Percentiles rank a stretch among this genome's conserved stretches.
These are phyloP conservation scores for Eutrema salsugineum DNA, from an alignment of 441 rosid species.

Conservation along the genomic window DNA sequence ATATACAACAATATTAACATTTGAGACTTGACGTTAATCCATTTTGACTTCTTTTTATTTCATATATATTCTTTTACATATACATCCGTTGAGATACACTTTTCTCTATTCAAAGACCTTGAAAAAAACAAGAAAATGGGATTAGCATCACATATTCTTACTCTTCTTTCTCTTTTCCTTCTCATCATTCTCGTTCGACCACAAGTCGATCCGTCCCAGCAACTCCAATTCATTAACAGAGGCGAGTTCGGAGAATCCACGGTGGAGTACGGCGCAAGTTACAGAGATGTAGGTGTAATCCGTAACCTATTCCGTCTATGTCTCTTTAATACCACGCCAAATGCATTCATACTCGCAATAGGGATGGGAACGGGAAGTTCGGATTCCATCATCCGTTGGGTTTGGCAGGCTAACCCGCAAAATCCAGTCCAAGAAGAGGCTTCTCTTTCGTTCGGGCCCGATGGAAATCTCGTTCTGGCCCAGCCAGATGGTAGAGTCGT, in stretches of 20 bases:
- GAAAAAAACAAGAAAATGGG: slow-evolving; percentile 13
- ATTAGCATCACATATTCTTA: slow-evolving; percentile 2
- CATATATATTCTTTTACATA: neutral
- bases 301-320: slow-evolving; percentile 47
- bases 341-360: slow-evolving; percentile 53
- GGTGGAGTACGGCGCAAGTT: slow-evolving; percentile 40
- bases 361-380: slow-evolving; percentile 44
- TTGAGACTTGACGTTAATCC: neutral
- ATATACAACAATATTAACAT: neutral
- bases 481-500: slow-evolving; percentile 47
- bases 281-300: slow-evolving; percentile 29
- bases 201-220: slow-evolving; percentile 37
- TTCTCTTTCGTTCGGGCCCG: slow-evolving; percentile 38
- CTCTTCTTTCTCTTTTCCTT: slow-evolving; percentile 5
- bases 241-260: slow-evolving; percentile 37
- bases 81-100: neutral
- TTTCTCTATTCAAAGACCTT: neutral
- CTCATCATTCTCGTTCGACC: neutral
- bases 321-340: slow-evolving; percentile 67
- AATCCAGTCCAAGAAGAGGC: slow-evolving; percentile 46
- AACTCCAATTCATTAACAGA: slow-evolving; percentile 36
- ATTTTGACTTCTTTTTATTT: neutral
- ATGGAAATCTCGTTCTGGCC: slow-evolving; percentile 59
- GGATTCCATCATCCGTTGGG: slow-evolving; percentile 44
- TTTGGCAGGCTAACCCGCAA: slow-evolving; percentile 58